These are phyloP conservation scores for Boletus insuetus DNA, from an alignment of 768 basidiomycete species.

Conservation along the genomic window DNA sequence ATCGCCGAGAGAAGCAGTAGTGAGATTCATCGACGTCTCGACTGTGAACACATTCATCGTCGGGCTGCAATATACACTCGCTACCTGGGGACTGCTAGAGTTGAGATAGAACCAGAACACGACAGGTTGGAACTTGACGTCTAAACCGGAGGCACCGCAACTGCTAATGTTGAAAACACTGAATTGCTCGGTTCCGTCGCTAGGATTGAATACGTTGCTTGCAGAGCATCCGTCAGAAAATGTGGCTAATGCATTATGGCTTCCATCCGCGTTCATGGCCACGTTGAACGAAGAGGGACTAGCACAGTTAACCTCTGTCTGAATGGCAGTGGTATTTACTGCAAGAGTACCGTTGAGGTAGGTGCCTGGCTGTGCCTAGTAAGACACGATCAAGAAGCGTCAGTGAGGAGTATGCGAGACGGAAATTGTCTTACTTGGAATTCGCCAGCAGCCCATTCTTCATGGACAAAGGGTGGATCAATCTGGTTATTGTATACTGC, in stretches of 20 bases:
- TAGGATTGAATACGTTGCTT: slow-evolving; percentile 37
- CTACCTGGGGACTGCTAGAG: slow-evolving; percentile 37
- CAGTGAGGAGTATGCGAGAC: not conserved
- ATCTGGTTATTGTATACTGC: slow-evolving; percentile 38
- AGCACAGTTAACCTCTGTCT: slow-evolving; percentile 47
- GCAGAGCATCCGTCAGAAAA: slow-evolving; percentile 47
- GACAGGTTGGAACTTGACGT: slow-evolving; percentile 49
- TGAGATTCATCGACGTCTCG: slow-evolving; percentile 41
- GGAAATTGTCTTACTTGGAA: slow-evolving; percentile 42
- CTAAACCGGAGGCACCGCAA: slow-evolving; percentile 28
- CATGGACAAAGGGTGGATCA: slow-evolving; percentile 57
- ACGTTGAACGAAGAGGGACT: slow-evolving; percentile 34
- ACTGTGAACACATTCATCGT: slow-evolving; percentile 45
- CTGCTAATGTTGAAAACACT: slow-evolving; percentile 42
- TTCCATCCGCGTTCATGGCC: slow-evolving; percentile 13
- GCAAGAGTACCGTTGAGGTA: slow-evolving; percentile 51
- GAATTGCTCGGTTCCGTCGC: slow-evolving; percentile 44
- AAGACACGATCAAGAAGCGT: not conserved
- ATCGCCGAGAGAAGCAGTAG: slow-evolving; percentile 38
- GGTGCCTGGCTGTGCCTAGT: slow-evolving; percentile 41
- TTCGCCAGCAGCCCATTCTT: slow-evolving; percentile 51
- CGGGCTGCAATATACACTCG: slow-evolving; percentile 58
- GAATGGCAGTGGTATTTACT: slow-evolving; percentile 49
- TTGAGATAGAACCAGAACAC: slow-evolving; percentile 66
- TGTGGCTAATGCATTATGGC: slow-evolving; percentile 41